Conservation (phyloP, 176 grass and related monocot species). For the Canna indica region DNA sequence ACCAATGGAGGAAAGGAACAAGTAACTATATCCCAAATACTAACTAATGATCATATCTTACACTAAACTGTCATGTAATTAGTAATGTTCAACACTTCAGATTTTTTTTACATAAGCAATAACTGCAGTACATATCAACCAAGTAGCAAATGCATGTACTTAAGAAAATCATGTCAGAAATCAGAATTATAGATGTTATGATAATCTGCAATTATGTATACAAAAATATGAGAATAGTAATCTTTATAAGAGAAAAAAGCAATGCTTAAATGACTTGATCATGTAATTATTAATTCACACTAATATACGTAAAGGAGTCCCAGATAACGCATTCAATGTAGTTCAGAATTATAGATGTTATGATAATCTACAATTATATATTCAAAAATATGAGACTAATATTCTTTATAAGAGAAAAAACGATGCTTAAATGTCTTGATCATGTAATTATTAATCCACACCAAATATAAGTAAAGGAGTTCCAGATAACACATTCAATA, state of each 20-base stretch:
- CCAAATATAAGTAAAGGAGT: not conserved
- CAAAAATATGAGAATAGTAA: not conserved
- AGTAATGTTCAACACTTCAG: not conserved
- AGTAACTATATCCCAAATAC: not conserved
- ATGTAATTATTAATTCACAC: not conserved
- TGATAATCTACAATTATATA: not conserved
- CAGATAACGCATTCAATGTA: not conserved
- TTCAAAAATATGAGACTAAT: not conserved
- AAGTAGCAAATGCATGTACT: not conserved
- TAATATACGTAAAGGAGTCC: not conserved
- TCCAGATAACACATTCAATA: not conserved
- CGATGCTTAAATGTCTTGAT: not conserved
- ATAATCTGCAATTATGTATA: not conserved
- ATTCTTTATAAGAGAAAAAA: not conserved
- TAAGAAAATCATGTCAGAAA: not conserved
- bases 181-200: not conserved
- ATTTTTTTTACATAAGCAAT: not conserved
- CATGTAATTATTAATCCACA: not conserved
- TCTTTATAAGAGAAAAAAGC: not conserved
- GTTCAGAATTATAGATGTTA: not conserved
- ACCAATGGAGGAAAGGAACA: not conserved
- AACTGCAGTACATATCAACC: not conserved
- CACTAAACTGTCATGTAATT: not conserved
- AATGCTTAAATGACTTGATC: not conserved
- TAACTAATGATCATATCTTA: not conserved